Evolutionary conservation across 352 stramenopile species (phyloP), one percentile per base, ranked within the genome.

Genomic region (Pythium sukuiense): DNA sequence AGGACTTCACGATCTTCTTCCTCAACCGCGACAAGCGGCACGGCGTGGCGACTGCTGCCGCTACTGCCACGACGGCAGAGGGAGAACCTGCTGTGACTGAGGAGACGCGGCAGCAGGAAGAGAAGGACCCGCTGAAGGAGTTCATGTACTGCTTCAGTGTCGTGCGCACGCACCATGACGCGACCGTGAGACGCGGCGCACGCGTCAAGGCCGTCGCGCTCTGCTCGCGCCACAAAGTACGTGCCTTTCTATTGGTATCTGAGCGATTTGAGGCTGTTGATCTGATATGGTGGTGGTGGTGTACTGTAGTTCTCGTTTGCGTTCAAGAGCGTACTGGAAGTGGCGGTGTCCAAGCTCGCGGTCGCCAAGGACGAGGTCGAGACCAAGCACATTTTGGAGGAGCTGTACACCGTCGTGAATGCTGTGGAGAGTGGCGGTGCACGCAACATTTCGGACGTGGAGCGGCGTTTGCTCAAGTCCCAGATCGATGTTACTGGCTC

Each of bases 131-230:
- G 12, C 61, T 94, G 26, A 72, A 89, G 59, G 69, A 79, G 65
- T 93, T 95, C 61, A 91, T 95, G 82, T 95, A 94, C 68, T 96
- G 88, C 69, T 71, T 95, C 24, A 96, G 84, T 55, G 83, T 96
- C 9, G 88, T 96, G 43, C 85, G 81, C 55, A 96, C 88, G 14
- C 89, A 81, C 20, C 81, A 95, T 70, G 88, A 96, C 69, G 71
- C 80, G 12, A 79, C 69, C 0, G 88, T 84, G 29, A 77, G 85
- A 27, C 85, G 88, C 9, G 88, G 88, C 6, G 88, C 88, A 0
- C 88, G 84, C 46, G 86, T 96, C 57, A 94, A 90, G 59, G 85
- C 88, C 16, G 83, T 96, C 45, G 86, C 86, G 56, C 72, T 96
- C 9, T 95, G 88, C 55, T 95, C 88, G 14, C 81, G 68, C 24